A percentile compares a stretch with the other conserved stretches of the same genome.
Conservation (phyloP, 352 stramenopile species). For the Phytophthora agathidicida region DNA sequence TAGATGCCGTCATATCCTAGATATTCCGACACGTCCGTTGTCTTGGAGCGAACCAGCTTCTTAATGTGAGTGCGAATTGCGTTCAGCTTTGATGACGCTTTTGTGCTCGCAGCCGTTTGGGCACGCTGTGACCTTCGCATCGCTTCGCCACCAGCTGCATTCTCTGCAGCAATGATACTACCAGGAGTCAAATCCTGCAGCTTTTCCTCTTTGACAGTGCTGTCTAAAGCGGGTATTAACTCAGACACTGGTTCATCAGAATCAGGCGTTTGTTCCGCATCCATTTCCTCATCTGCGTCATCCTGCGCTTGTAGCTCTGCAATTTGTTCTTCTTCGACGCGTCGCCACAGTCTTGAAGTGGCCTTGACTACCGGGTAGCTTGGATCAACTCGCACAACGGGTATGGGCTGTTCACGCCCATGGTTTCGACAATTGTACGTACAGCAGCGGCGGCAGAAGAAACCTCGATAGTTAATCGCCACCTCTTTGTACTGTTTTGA, state of each 20-base stretch:
- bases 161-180: background rate
- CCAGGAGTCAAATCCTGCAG: background rate
- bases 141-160: conserved; percentile 14
- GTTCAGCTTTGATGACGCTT: conserved; percentile 47
- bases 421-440: conserved; percentile 80
- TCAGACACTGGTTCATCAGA: conserved; percentile 15
- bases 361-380: conserved; percentile 60
- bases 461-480: conserved; percentile 47
- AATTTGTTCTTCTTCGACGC: conserved; percentile 30
- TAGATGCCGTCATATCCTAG: conserved; percentile 59
- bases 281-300: conserved; percentile 19
- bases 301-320: conserved; percentile 9
- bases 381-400: conserved; percentile 56
- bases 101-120: conserved; percentile 63
- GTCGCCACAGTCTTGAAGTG: conserved; percentile 37
- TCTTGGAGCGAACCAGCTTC: conserved; percentile 43
- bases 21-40: conserved; percentile 61
- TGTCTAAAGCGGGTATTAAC: background rate
- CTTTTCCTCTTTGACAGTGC: conserved; percentile 3
- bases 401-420: conserved; percentile 55
- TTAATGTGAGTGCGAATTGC: conserved; percentile 36
- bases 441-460: conserved; percentile 83
- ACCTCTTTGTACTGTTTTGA: conserved; percentile 35
- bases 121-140: conserved; percentile 48
- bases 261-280: conserved; percentile 20